Conservation (phyloP, 352 stramenopile genomes). For the Pythium insidiosum region DNA sequence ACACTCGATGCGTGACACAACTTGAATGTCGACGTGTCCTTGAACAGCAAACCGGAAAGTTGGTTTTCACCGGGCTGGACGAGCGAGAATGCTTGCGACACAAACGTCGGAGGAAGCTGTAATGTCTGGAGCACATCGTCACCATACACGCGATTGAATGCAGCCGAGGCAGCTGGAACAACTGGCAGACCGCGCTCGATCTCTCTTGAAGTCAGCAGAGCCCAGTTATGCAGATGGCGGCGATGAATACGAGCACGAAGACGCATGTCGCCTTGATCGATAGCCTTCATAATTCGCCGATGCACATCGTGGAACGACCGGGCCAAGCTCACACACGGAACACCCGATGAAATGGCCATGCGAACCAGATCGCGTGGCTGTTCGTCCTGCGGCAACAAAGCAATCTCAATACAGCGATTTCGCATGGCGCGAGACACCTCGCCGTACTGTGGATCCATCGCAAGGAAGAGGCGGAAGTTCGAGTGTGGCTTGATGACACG, state of each 20-base stretch:
- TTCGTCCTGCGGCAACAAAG: constrained; percentile 28
- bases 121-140: constrained; percentile 29
- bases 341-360: constrained; percentile 42
- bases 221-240: constrained; percentile 74
- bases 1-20: constrained; percentile 51
- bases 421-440: constrained; percentile 99
- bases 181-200: constrained; percentile 32
- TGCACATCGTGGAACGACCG: constrained; percentile 56
- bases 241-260: constrained; percentile 45
- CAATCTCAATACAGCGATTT: constrained; percentile 99
- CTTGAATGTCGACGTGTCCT: constrained; percentile 33
- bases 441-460: constrained; percentile 93
- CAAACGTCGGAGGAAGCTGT: too few relatives aligned
- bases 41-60: background rate
- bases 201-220: constrained; percentile 48
- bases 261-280: constrained; percentile 16
- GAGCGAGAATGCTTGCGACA: constrained; percentile 23
- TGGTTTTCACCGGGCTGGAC: constrained; percentile 16
- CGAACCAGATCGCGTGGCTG: constrained; percentile 59
- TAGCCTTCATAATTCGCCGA: constrained; percentile 27
- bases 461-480: constrained; percentile 99
- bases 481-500: constrained; percentile 95
- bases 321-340: constrained; percentile 60
- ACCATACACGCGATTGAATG: constrained; percentile 64
- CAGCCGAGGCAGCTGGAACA: constrained; percentile 12